Base-by-base conservation (phyloP, 805 yeast species). In the Yamadazyma philogaea region DNA sequence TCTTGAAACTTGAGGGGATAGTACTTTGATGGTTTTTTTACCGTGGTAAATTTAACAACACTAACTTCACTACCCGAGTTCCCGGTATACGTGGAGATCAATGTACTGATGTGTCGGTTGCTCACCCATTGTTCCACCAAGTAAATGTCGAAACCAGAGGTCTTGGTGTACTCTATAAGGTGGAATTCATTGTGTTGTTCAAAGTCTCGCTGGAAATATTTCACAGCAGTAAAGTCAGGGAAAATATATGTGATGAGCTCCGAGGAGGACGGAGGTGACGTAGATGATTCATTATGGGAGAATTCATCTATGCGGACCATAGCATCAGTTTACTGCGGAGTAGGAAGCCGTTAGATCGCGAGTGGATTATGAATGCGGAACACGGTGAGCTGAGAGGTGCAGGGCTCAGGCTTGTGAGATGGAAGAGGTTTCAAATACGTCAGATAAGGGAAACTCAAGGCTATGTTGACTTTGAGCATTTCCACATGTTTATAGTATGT, bases 61-160 rank as follows among this genome's bases (percentile, higher is more conserved):
- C 69, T 61, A 0, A 88, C 75, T 21, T 64, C 63, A 51, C 88
- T 86, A n/a, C 70, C 69, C 4, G 77, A 57, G 55, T 88, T 86
- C 2, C 99, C 99, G 0, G 98, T 91, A 60, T 77, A 93, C 0
- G 91, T 79, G 1, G 93, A 79, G 14, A 91, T 82, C 4, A 85
- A 72, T 1, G 84, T 73, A 19, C 86, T 81, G 10, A 79, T 66
- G 32, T 76, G 70, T 34, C 98, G 70, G 45, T 81, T 82, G 26
- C 84, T 74, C 2, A 86, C 83, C 99, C 99, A 93, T 61, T 91
- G 97, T 60, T 93, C 98, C 8, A 91, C 96, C 30, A 93, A 71
- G 59, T 93, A 93, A 12, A 86, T 77, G 61, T 93, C 98, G 57
- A 84, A 88, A 1, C 99, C 98, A 1, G 69, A 53, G 18, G 84